These are phyloP conservation scores for Blumeria graminis DNA, from an alignment of 2,329 filamentous ascomycete genomes.

Conservation along the genomic window DNA sequence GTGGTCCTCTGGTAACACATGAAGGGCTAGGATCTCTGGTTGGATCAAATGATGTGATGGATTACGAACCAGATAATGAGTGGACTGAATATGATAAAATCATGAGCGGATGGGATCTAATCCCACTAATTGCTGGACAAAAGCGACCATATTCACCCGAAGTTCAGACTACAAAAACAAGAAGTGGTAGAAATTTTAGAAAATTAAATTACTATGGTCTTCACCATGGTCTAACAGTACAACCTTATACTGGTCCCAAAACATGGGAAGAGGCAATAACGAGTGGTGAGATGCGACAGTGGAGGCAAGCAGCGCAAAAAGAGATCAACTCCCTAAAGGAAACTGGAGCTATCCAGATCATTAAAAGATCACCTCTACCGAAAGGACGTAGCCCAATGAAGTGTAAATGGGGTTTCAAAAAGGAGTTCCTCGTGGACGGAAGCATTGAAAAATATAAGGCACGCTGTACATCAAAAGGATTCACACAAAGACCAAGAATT, in stretches of 20 bases:
- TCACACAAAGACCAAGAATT: not conserved
- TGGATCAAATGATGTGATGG: no score
- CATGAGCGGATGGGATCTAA: not conserved
- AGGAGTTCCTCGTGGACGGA: not conserved
- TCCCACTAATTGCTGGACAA: not conserved
- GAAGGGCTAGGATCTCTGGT: no score
- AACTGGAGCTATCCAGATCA: not conserved
- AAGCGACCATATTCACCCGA: not conserved
- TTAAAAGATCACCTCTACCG: not conserved
- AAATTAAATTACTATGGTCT: not conserved
- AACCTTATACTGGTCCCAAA: not conserved
- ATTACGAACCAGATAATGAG: no score
- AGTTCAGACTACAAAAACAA: not conserved
- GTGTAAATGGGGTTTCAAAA: not conserved
- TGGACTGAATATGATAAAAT: not conserved
- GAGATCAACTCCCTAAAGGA: not conserved
- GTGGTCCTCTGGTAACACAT: no score
- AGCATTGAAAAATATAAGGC: not conserved
- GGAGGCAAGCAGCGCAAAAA: not conserved
- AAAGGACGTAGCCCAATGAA: slow-evolving; percentile 1
- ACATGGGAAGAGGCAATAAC: not conserved
- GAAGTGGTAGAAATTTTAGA: not conserved
- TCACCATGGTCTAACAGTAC: not conserved
- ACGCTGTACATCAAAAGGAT: not conserved
- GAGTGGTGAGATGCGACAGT: not conserved